Percentiles rank a stretch among this genome's conserved stretches.
phyloP scores from a whole-genome alignment of 371 early-diverging fungal genomes.

The Nematocida ironsii region DNA sequence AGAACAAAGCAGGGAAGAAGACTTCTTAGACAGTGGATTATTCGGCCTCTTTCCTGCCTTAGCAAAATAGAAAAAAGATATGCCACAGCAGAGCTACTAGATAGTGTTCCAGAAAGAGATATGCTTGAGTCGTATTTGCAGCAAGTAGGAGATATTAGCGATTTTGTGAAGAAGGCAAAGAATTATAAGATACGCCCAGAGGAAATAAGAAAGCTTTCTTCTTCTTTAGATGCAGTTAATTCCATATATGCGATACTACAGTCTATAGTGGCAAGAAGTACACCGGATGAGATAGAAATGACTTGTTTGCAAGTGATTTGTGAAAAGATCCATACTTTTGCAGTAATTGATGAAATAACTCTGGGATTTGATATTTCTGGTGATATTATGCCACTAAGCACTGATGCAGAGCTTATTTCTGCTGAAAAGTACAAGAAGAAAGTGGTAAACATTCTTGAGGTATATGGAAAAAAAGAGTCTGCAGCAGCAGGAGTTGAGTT shows the following conservation, averaged over 20 bases:
- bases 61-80: conserved; percentile 78
- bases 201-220: conserved; percentile 57
- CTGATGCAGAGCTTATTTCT: conserved; percentile 49
- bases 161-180: conserved; percentile 81
- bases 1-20: conserved; percentile 73
- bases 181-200: conserved; percentile 75
- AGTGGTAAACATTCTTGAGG: conserved; percentile 55
- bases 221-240: background rate
- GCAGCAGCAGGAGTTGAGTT: conserved; percentile 3
- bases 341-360: background rate
- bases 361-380: conserved; percentile 35
- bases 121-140: conserved; percentile 67
- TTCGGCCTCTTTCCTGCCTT: conserved; percentile 79
- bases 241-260: conserved; percentile 16
- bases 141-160: conserved; percentile 82
- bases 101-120: conserved; percentile 56
- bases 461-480: conserved; percentile 56
- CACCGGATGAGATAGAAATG: background rate
- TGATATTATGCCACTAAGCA: conserved; percentile 60
- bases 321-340: background rate
- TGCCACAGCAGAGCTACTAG: conserved; percentile 79
- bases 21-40: conserved; percentile 79
- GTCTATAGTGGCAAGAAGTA: background rate
- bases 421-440: conserved; percentile 37
- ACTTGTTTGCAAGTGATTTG: conserved; percentile 18